Evolutionary conservation across 306 rosid species (phyloP).

Genomic region (Quercus mongolica): DNA sequence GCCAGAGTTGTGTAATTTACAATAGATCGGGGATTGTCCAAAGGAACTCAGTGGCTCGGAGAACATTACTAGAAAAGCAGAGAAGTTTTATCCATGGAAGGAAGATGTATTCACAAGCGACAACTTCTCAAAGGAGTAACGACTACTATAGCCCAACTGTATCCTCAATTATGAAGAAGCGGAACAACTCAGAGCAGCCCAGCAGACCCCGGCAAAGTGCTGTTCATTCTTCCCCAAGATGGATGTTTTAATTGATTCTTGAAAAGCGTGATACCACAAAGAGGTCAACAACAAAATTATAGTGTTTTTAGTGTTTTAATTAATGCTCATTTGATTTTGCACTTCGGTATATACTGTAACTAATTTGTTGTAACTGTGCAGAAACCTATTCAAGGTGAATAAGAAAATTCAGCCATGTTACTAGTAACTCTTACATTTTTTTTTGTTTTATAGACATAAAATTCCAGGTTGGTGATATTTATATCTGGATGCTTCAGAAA

Average conservation of each 20-base stretch:
- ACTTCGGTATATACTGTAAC: conserved; percentile 35
- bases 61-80: conserved; percentile 62
- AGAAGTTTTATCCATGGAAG: conserved; percentile 78
- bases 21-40: conserved; percentile 68
- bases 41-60: conserved; percentile 60
- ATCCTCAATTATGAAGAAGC: conserved; percentile 86
- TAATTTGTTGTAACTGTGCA: conserved; percentile 38
- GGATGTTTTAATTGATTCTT: conserved; percentile 61
- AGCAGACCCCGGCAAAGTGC: conserved; percentile 64
- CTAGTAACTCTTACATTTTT: background rate
- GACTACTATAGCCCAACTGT: conserved; percentile 94
- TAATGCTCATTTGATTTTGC: conserved; percentile 26
- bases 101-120: conserved; percentile 85
- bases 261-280: conserved; percentile 22
- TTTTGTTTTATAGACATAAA: background rate
- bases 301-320: conserved; percentile 29
- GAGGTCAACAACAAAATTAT: conserved; percentile 29
- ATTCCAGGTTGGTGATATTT: background rate
- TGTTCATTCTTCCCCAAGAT: conserved; percentile 91
- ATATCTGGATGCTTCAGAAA: background rate
- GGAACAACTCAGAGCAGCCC: conserved; percentile 58
- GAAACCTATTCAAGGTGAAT: conserved; percentile 45
- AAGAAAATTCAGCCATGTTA: conserved; percentile 39
- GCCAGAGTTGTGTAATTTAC: conserved; percentile 92
- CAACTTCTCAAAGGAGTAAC: conserved; percentile 85